Conservation (phyloP, 257 asterid species). For the Rehmannia glutinosa region DNA sequence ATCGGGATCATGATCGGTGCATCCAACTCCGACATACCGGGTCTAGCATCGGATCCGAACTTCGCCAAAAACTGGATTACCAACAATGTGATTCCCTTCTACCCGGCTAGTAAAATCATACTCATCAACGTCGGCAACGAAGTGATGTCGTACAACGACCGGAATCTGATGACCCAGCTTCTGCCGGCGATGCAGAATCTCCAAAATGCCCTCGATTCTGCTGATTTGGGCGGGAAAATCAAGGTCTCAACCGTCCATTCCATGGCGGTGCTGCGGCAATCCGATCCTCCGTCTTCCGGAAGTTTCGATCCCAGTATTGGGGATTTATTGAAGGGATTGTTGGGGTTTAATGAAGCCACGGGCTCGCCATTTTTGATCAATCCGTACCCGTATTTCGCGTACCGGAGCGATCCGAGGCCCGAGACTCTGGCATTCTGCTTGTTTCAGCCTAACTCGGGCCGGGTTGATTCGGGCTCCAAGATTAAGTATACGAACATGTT, state of each 20-base stretch:
- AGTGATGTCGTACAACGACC: slow-evolving; percentile 54
- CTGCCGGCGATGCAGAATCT: slow-evolving; percentile 71
- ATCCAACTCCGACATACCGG: slow-evolving; percentile 57
- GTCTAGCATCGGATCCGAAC: slow-evolving; percentile 51
- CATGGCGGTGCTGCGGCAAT: slow-evolving; percentile 51
- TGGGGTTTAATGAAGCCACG: slow-evolving; percentile 46
- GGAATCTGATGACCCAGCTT: slow-evolving; percentile 44
- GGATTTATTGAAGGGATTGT: slow-evolving; percentile 53
- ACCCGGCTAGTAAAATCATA: slow-evolving; percentile 50
- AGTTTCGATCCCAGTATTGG: slow-evolving; percentile 43
- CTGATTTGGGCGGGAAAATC: slow-evolving; percentile 41
- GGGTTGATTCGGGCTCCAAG: slow-evolving; percentile 53
- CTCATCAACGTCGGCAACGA: slow-evolving; percentile 66
- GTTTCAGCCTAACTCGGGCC: slow-evolving; percentile 67
- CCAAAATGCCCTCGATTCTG: slow-evolving; percentile 39
- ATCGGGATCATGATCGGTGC: slow-evolving; percentile 61
- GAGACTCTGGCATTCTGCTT: slow-evolving; percentile 69
- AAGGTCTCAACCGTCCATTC: slow-evolving; percentile 75
- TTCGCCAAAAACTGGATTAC: slow-evolving; percentile 49
- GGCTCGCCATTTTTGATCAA: slow-evolving; percentile 66
- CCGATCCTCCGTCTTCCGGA: slow-evolving; percentile 73
- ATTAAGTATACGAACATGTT: slow-evolving; percentile 71
- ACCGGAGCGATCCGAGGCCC: slow-evolving; percentile 60
- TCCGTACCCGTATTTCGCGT: slow-evolving; percentile 75
- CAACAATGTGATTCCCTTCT: slow-evolving; percentile 47